Conservation (phyloP, 352 stramenopile species). For the Pythium vanterpoolii region DNA sequence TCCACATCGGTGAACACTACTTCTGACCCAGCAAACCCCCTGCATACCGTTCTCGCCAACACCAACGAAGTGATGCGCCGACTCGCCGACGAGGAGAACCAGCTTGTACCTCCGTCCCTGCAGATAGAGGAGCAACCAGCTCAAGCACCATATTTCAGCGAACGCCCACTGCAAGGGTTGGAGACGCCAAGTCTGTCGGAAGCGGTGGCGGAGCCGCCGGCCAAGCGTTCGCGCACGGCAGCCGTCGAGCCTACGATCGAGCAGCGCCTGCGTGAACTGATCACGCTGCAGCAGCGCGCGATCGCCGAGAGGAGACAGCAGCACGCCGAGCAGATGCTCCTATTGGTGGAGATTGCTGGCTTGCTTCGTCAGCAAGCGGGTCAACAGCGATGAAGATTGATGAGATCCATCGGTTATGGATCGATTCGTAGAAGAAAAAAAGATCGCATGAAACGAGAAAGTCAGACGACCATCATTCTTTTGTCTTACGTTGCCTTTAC, state of each 20-base stretch:
- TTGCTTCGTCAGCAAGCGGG: conserved; percentile 26
- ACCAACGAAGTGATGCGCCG: conserved; percentile 21
- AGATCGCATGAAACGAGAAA: not conserved
- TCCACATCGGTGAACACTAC: not conserved
- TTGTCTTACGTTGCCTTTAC: not conserved
- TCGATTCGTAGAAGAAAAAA: not conserved
- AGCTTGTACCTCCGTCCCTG: conserved; percentile 2
- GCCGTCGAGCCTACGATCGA: not conserved
- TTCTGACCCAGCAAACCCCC: not conserved
- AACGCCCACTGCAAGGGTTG: not conserved
- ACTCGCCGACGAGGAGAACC: conserved; percentile 25
- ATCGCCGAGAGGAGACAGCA: conserved; percentile 47
- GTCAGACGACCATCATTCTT: conserved; percentile 5
- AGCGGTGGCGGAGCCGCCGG: not conserved
- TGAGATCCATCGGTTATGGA: too few species aligned
- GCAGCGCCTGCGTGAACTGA: conserved; percentile 28
- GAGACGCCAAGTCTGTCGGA: not conserved
- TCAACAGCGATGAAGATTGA: not conserved
- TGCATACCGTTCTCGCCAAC: not conserved
- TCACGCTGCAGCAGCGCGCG: conserved; percentile 32
- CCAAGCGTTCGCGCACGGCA: conserved; percentile 11
- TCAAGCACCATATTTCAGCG: not conserved
- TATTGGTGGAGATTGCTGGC: conserved; percentile 38
- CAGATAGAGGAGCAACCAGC: not conserved
- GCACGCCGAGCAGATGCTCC: conserved; percentile 53